phyloP scores from a whole-genome alignment of 2,329 filamentous ascomycete species.

The Xylaria sp. region DNA sequence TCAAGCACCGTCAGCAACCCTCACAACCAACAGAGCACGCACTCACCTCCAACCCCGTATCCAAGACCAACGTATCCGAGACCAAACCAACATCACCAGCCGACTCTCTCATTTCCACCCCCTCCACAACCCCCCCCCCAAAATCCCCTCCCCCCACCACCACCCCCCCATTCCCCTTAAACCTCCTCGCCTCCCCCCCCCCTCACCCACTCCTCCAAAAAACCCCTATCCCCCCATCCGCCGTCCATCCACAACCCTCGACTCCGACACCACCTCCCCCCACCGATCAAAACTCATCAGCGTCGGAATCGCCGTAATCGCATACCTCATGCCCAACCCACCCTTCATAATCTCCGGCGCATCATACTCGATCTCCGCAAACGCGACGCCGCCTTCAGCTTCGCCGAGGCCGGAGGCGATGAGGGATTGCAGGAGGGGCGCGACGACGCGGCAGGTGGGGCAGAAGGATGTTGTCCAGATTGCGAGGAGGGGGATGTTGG shows the following conservation, averaged over 20 bases:
- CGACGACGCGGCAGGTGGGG: conserved; percentile 46
- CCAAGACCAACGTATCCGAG: no score
- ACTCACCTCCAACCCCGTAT: conserved; percentile 22
- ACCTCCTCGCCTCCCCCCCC: conserved; percentile 44
- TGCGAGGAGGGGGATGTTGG: conserved; percentile 51
- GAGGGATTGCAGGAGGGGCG: conserved; percentile 45
- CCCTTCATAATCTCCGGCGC: conserved; percentile 49
- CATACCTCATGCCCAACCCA: conserved; percentile 47
- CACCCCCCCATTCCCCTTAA: conserved; percentile 41
- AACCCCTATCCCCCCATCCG: conserved; percentile 44
- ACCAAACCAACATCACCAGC: no score
- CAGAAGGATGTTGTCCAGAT: conserved; percentile 58
- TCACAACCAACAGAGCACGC: no score
- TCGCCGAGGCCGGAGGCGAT: conserved; percentile 49
- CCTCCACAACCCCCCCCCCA: conserved; percentile 31
- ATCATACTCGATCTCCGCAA: conserved; percentile 52
- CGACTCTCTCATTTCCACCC: conserved; percentile 21
- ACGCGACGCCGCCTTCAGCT: conserved; percentile 50
- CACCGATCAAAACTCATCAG: conserved; percentile 53
- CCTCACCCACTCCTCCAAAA: conserved; percentile 50
- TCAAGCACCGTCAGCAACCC: no score
- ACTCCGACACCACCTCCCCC: conserved; percentile 46
- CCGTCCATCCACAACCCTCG: conserved; percentile 46
- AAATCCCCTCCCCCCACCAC: conserved; percentile 26
- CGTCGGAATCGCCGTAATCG: conserved; percentile 55